These are phyloP conservation scores for Helichrysum umbraculigerum DNA, from an alignment of 129 eudicot species.

Conservation along the genomic window DNA sequence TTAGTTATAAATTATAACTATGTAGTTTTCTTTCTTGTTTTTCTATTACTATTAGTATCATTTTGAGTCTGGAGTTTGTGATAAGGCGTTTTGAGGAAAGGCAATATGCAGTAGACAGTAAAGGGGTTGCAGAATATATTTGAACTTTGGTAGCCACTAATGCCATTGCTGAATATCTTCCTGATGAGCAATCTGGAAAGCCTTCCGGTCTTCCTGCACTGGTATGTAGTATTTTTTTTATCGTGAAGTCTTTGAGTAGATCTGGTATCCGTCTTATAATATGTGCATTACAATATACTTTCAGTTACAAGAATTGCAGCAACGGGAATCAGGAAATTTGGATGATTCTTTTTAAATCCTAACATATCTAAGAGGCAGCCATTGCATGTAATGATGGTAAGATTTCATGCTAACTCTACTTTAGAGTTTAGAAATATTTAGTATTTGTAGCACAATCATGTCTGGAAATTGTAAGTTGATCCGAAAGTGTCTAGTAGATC, in stretches of 20 bases:
- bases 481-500: slow-evolving; percentile 52
- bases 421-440: background rate
- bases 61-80: slow-evolving; percentile 74
- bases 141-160: no score
- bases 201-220: no score
- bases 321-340: slow-evolving; percentile 81
- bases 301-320: no score
- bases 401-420: slow-evolving; percentile 16
- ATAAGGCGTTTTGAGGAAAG: slow-evolving; percentile 83
- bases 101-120: slow-evolving; percentile 85
- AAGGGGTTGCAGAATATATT: no score
- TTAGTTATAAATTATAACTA: background rate
- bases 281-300: no score
- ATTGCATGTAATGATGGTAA: slow-evolving; percentile 97
- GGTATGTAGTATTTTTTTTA: no score
- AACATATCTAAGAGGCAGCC: slow-evolving; percentile 95
- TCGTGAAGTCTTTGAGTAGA: no score
- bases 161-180: no score
- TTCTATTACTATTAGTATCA: background rate
- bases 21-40: background rate
- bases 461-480: slow-evolving; percentile 9
- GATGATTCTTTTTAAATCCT: slow-evolving; percentile 78
- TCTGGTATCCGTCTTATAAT: no score
- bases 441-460: slow-evolving; percentile 18
- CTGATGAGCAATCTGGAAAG: no score